Evolutionary conservation across 139 green algal species (phyloP), one percentile per base, ranked within the genome.

Genomic region (Monoraphidium neglectum): DNA sequence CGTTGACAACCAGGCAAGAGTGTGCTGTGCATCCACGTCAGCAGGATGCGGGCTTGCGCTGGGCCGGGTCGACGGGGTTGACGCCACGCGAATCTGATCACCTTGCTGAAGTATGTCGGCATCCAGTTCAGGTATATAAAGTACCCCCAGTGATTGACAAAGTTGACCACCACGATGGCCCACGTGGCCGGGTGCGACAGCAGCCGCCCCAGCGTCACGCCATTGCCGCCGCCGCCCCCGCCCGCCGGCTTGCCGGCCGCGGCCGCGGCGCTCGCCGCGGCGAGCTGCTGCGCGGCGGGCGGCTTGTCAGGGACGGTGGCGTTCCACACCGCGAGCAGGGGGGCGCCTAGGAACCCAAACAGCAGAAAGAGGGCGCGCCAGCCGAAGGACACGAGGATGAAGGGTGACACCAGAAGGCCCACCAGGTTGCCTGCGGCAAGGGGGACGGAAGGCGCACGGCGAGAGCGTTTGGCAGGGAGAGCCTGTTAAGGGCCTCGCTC

Each of bases 91-190:
- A 57, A 57, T 57, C 18, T 35, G 23, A 73, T 1, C 53, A 92
- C 87, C 74, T 84, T 80, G 71, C 87, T 86, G 73, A 98, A 98
- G 81, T 95, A 98, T 15, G 92, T 90, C 6, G 94, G 94, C 89
- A 98, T 95, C 94, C 94, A 98, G 85, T 93, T 95, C 35, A 98
- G 90, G 86, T 96, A 97, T 57, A 97, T 95, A 82, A 97, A 97
- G 82, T 97, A 97, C 10, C 92, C 92, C 82, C 87, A 95, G 79
- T 96, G 91, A 82, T 96, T 95, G 30, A 96, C 87, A 57, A 93
- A 83, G 80, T 96, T 97, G 62, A 91, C 92, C 0, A 90, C 73
- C 49, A 96, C 91, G 87, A 97, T 97, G 30, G 93, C 93, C 92
- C 91, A 96, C 0, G 84, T 89, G 5, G 91, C 87, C 0, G 70